Evolutionary conservation across 257 asterid genomes (phyloP).

Genomic region (Gentiana macrophylla): DNA sequence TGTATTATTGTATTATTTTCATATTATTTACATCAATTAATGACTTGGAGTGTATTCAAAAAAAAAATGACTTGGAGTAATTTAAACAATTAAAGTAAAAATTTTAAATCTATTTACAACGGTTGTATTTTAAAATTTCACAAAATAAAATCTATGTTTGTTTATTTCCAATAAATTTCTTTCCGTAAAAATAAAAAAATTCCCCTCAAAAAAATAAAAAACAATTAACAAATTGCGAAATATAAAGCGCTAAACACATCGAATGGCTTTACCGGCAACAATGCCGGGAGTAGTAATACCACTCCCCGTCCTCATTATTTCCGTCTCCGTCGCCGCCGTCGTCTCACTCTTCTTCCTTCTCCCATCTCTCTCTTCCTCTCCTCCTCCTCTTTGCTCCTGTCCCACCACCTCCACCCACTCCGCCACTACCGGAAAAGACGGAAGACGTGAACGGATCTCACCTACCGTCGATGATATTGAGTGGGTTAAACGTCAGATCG

Average conservation of each 20-base stretch:
- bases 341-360: conserved; percentile 37
- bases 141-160: no score
- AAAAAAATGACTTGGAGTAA: no score
- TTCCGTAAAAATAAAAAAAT: no score
- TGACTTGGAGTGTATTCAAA: no score
- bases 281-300: conserved; percentile 54
- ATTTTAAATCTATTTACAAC: no score
- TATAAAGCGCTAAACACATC: background rate
- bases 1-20: no score
- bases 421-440: background rate
- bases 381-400: conserved; percentile 41
- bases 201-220: no score
- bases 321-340: conserved; percentile 37
- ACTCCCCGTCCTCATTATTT: conserved; percentile 50
- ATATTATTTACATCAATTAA: no score
- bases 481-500: conserved; percentile 66
- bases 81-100: no score
- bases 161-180: no score
- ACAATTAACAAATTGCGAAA: no score
- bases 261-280: conserved; percentile 20
- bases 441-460: conserved; percentile 30
- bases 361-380: conserved; percentile 29
- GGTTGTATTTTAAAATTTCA: no score
- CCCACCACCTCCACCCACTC: conserved; percentile 11
- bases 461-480: conserved; percentile 55